Conservation (phyloP, 176 grass and related monocot genomes). For the Puya raimondii region DNA sequence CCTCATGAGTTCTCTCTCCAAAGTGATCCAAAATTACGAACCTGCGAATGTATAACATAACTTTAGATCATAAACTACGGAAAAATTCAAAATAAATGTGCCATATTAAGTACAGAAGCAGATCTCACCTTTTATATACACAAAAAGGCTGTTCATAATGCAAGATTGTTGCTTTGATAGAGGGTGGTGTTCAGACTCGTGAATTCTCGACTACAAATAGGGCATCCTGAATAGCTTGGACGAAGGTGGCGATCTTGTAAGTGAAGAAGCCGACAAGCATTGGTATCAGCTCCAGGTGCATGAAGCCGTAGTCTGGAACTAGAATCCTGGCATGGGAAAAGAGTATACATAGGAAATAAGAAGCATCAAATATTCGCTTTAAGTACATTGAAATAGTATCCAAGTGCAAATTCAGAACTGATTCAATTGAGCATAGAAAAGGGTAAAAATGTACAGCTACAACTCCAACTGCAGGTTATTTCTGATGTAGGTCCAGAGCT, state of each 20-base stretch:
- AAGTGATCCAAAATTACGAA: no score
- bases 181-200: conserved; percentile 41
- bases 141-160: background rate
- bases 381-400: background rate
- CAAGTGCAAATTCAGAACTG: background rate
- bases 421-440: no score
- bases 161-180: background rate
- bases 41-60: no score
- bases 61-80: no score
- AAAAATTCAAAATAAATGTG: no score
- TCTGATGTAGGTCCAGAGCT: no score
- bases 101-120: no score
- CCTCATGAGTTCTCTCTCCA: no score
- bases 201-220: conserved; percentile 32
- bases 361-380: background rate
- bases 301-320: conserved; percentile 67
- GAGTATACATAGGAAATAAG: background rate
- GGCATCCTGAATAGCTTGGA: conserved; percentile 63
- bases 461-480: no score
- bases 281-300: conserved; percentile 94
- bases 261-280: conserved; percentile 95
- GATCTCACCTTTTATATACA: background rate
- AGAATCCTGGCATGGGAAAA: conserved; percentile 46
- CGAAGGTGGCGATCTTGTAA: conserved; percentile 78
- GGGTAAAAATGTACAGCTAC: no score